These are phyloP conservation scores for Cairneyella variabilis DNA, from an alignment of 495 filamentous ascomycete genomes.

Conservation along the genomic window DNA sequence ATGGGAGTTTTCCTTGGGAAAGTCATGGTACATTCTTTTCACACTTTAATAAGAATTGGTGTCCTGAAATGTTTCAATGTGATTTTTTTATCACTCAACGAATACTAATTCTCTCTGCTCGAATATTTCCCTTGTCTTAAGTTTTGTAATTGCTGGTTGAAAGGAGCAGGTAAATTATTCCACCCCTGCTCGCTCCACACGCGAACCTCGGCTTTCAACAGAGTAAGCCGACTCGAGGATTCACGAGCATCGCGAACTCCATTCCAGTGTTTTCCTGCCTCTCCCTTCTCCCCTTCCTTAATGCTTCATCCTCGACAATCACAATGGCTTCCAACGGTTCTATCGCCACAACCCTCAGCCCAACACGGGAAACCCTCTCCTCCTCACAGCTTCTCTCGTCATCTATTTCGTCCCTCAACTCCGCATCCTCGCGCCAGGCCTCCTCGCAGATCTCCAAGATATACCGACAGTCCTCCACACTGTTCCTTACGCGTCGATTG, in stretches of 20 bases:
- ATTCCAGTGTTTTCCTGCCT: slow-evolving; percentile 11
- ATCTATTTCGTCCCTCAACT: slow-evolving; percentile 42
- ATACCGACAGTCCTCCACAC: slow-evolving; percentile 84
- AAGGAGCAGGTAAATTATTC: not conserved
- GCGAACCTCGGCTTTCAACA: slow-evolving; percentile 19
- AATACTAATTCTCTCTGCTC: too few relatives aligned
- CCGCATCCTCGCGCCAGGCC: slow-evolving; percentile 49
- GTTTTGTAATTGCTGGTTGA: not conserved
- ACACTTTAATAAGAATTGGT: too few relatives aligned
- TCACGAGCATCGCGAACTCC: slow-evolving; percentile 12
- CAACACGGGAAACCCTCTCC: slow-evolving; percentile 19
- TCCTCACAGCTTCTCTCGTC: slow-evolving; percentile 37
- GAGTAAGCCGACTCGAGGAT: too few relatives aligned
- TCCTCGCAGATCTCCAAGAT: slow-evolving; percentile 66
- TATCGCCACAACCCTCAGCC: slow-evolving; percentile 34
- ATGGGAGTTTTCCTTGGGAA: too few relatives aligned
- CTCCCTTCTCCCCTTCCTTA: not conserved
- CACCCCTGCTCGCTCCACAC: too few relatives aligned
- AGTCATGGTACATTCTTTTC: too few relatives aligned
- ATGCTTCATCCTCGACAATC: not conserved
- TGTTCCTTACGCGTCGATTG: slow-evolving; percentile 89
- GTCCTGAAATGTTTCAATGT: too few relatives aligned
- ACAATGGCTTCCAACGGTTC: slow-evolving; percentile 39
- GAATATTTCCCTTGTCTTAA: too few relatives aligned
- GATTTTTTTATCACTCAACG: too few relatives aligned